A percentile compares a stretch with the other conserved stretches of the same genome.
Evolutionary conservation across 371 early-diverging fungal genomes (phyloP).

Genomic region (Mucor racemosus): DNA sequence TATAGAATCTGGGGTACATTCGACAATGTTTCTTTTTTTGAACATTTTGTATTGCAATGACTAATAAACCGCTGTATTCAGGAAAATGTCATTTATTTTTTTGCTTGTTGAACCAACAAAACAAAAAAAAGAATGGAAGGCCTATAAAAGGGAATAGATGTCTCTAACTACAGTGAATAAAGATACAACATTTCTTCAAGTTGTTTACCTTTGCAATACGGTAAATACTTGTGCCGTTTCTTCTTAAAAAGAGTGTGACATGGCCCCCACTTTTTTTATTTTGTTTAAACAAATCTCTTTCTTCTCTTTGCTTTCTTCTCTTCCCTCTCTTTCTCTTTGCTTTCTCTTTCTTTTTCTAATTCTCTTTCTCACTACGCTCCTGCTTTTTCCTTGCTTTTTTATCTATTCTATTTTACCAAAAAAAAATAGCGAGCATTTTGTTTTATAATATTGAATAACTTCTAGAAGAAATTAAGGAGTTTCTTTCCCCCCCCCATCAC

Average conservation of each 20-base stretch:
- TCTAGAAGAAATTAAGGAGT: background rate
- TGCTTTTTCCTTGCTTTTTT: background rate
- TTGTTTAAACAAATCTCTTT: background rate
- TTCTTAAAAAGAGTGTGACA: constrained; percentile 15
- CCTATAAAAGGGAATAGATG: constrained; percentile 2
- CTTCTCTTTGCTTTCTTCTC: background rate
- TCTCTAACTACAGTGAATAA: background rate
- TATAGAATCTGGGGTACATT: background rate
- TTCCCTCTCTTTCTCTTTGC: background rate
- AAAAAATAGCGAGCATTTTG: background rate
- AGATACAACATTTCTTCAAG: background rate
- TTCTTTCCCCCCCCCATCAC: background rate
- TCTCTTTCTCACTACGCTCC: background rate
- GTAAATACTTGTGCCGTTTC: constrained; percentile 6
- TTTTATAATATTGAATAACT: background rate
- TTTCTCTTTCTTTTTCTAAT: constrained; percentile 12
- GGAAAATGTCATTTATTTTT: background rate
- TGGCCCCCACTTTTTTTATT: constrained; percentile 16
- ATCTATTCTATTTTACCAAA: background rate
- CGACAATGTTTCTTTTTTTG: background rate
- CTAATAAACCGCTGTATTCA: background rate
- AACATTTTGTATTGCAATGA: constrained; percentile 1
- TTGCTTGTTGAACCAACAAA: background rate
- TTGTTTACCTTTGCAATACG: background rate
- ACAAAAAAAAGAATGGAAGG: background rate